These are phyloP conservation scores for Sapria himalayana DNA, from an alignment of 345 rosid genomes.

Conservation along the genomic window DNA sequence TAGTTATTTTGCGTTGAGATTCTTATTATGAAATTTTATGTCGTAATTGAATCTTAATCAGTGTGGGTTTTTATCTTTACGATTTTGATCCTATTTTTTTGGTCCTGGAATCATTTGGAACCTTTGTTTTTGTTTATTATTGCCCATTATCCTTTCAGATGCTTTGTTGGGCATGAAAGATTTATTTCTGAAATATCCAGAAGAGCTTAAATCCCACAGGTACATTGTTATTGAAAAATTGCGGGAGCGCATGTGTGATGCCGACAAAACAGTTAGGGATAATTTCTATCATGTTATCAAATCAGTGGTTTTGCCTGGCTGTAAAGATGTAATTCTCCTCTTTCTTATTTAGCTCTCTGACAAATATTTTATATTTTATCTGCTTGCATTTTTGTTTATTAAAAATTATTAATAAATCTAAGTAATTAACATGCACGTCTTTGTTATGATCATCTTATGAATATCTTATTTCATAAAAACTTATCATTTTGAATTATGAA, in stretches of 20 bases:
- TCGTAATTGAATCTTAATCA: too few species aligned
- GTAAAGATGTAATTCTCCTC: slow-evolving; percentile 35
- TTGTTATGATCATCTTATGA: too few species aligned
- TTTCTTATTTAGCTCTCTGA: too few species aligned
- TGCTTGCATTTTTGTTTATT: too few species aligned
- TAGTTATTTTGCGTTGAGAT: too few species aligned
- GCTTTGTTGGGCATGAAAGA: slow-evolving; percentile 56
- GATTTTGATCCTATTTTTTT: neutral
- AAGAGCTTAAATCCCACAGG: slow-evolving; percentile 36
- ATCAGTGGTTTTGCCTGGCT: slow-evolving; percentile 37
- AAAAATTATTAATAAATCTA: too few species aligned
- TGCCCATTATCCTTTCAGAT: slow-evolving; percentile 32
- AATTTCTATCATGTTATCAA: slow-evolving; percentile 37
- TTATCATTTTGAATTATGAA: too few species aligned
- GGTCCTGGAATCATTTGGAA: neutral
- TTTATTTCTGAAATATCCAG: slow-evolving; percentile 42
- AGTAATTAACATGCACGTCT: too few species aligned
- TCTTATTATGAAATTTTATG: too few species aligned
- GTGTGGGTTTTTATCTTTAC: too few species aligned
- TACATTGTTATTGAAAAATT: slow-evolving; percentile 43
- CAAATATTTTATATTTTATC: too few species aligned
- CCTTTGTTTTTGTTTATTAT: neutral
- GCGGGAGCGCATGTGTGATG: slow-evolving; percentile 50
- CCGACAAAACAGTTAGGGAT: slow-evolving; percentile 41
- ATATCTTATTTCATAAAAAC: too few species aligned